Evolutionary conservation across 805 yeast species (phyloP).

Genomic region (Yarrowia sp.): DNA sequence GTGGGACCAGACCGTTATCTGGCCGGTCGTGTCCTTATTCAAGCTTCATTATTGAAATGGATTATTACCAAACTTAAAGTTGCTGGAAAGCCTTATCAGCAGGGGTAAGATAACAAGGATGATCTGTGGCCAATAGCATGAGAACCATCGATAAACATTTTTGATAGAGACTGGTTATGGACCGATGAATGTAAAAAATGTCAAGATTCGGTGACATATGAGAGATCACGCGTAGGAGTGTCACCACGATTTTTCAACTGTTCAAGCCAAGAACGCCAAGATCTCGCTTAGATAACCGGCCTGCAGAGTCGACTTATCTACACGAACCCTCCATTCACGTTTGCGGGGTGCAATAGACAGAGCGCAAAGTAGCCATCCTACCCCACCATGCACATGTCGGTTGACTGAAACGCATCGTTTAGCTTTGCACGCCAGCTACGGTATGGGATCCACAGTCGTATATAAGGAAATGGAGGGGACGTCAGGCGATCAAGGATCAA

Average conservation of each 20-base stretch:
- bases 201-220: neutral
- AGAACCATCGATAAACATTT: conserved; percentile 2
- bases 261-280: conserved; percentile 7
- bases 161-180: neutral
- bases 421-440: conserved; percentile 1
- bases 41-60: conserved; percentile 1
- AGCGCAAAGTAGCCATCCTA: neutral
- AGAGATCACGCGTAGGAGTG: too few species aligned
- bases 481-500: neutral
- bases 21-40: conserved; percentile 5
- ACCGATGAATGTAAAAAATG: conserved; percentile 8
- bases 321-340: neutral
- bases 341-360: too few species aligned
- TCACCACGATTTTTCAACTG: neutral
- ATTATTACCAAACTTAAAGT: neutral
- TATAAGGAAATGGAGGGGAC: neutral
- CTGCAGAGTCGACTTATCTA: neutral
- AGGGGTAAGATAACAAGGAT: conserved; percentile 3
- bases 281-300: neutral
- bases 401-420: neutral
- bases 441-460: neutral
- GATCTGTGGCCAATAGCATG: conserved; percentile 14
- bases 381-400: neutral
- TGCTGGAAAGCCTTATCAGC: conserved; percentile 8
- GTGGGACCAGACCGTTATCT: conserved; percentile 19